Base-by-base conservation (phyloP, 345 rosid species). In the Syzygium grande region DNA sequence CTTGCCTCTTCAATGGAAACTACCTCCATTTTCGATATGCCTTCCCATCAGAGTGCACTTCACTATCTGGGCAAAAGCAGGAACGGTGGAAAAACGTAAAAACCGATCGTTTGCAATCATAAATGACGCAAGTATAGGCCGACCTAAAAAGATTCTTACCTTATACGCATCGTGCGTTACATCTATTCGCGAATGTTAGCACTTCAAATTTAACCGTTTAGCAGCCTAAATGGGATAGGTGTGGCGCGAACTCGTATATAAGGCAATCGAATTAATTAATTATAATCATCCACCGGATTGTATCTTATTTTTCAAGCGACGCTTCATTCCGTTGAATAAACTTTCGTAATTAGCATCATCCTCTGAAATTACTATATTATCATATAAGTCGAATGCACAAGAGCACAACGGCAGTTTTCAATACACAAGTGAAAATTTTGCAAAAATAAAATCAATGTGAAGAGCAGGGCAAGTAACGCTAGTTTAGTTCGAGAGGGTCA, bases 191-290 rank as follows among this genome's bases (percentile, higher is more conserved):
- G 0, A 73, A 34, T 2, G 13, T 9, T 16, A 15, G 1, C 0
- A 2, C 2, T 15, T 30, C 78, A 30, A 30, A 65, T 16, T 8
- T 8, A 16, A 30, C 23, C 6, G 0, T 73, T 17, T 17, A 73
- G 8, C 3, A 3, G 49, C 11, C 2, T 19, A 9, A 9, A 0
- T 8, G 5, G 43, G 23, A 1, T 0, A 2, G 4, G 25, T 1
- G 38, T 10, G 9, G 2, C 19, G 2, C 9, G 23, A 34, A 17
- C 23, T 16, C 23, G 41, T 11, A 17, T 17, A 17, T 68, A 68
- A 68, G 43, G 79, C 0, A 30, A 17, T 8, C 2, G 46, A 34
- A 17, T 68, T 34, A 34, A 8, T 34, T 34, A 34, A 19, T 68
- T 38, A 34, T 10, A 5, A 34, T 73, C 10, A 73, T 34, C 2